Evolutionary conservation across 2,329 filamentous ascomycete genomes (phyloP).

Genomic region (Oidium heveae): DNA sequence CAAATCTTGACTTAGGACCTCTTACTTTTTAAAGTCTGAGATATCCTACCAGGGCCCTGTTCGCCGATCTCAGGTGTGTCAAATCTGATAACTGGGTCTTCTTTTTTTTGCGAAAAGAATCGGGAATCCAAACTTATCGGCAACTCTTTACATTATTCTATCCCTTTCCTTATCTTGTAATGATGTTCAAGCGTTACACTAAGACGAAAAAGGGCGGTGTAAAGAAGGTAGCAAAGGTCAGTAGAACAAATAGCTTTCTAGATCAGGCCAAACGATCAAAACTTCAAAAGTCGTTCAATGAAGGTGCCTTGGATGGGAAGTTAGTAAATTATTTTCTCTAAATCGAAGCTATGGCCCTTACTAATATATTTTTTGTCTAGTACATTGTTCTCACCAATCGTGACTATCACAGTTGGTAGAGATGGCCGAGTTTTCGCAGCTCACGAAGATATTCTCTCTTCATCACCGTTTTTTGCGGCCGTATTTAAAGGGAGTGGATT

Average conservation of each 20-base stretch:
- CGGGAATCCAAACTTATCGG: no score
- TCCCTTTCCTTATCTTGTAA: no score
- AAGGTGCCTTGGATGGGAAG: conserved; percentile 24
- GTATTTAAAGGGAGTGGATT: conserved; percentile 32
- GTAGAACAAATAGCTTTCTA: conserved; percentile 45
- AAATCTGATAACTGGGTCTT: conserved; percentile 9
- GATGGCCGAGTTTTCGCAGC: conserved; percentile 76
- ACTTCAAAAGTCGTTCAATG: conserved; percentile 60
- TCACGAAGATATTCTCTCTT: conserved; percentile 60
- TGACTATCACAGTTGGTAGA: conserved; percentile 58
- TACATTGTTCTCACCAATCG: conserved; percentile 38
- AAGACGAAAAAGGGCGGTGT: conserved; percentile 63
- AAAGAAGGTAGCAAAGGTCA: conserved; percentile 42
- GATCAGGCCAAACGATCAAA: conserved; percentile 60
- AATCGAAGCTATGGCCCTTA: not conserved
- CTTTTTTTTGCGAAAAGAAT: not conserved
- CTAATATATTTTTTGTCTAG: conserved; percentile 14
- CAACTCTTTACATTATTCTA: no score
- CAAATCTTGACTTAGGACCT: conserved; percentile 10
- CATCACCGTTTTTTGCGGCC: conserved; percentile 55
- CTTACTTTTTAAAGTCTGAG: conserved; percentile 14
- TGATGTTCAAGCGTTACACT: conserved; percentile 6
- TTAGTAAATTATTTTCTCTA: conserved; percentile 8
- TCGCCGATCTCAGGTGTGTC: conserved; percentile 15
- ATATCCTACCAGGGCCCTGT: conserved; percentile 16